phyloP scores from a whole-genome alignment of 495 filamentous ascomycete species.

The Podospora conica region DNA sequence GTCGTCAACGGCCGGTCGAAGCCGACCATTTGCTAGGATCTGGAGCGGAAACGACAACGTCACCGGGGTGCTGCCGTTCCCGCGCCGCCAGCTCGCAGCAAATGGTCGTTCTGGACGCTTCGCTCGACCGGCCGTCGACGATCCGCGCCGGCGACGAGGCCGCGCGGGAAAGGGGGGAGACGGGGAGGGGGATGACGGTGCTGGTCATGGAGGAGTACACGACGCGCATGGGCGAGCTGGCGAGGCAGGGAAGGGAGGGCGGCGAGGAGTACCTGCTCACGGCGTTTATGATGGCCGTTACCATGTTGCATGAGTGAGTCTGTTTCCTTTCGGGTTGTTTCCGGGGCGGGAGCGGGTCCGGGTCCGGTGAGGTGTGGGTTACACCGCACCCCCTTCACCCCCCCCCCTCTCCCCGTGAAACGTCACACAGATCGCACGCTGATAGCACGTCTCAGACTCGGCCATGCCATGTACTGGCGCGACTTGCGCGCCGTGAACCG shows the following conservation, averaged over 20 bases:
- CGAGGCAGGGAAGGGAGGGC: slow-evolving; percentile 20
- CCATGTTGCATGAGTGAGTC: slow-evolving; percentile 37
- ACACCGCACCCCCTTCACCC: background rate
- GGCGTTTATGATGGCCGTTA: slow-evolving; percentile 36
- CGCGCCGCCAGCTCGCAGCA: background rate
- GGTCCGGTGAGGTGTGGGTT: background rate
- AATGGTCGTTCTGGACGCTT: background rate
- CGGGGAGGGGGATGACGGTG: slow-evolving; percentile 22
- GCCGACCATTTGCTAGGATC: too few relatives aligned
- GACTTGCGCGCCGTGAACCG: slow-evolving; percentile 29
- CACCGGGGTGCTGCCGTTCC: background rate
- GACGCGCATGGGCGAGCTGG: slow-evolving; percentile 21
- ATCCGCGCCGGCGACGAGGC: slow-evolving; percentile 25
- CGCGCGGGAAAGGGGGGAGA: slow-evolving; percentile 4
- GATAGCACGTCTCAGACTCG: slow-evolving; percentile 23
- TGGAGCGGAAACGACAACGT: too few relatives aligned
- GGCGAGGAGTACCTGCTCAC: slow-evolving; percentile 35
- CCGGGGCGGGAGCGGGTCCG: background rate
- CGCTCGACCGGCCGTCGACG: slow-evolving; percentile 23
- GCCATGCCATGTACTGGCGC: slow-evolving; percentile 36
- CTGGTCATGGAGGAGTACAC: slow-evolving; percentile 32
- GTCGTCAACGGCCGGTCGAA: too few relatives aligned
- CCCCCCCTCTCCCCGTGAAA: background rate
- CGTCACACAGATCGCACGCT: background rate
- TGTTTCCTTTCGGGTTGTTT: background rate